phyloP scores from a whole-genome alignment of 805 yeast genomes.

The Starmerella sp. region DNA sequence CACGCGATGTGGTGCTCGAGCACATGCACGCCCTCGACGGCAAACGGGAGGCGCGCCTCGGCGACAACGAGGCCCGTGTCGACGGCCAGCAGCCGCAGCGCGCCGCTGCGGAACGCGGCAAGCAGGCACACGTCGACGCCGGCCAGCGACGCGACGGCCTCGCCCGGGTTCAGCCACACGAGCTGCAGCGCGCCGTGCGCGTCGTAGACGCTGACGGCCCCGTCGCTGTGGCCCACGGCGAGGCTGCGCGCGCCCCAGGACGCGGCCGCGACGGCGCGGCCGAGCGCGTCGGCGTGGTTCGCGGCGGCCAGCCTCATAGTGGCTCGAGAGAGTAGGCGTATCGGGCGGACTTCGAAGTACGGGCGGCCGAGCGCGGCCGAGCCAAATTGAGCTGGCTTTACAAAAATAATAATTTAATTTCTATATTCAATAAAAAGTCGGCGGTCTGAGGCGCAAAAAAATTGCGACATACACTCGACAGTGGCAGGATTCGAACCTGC shows the following conservation, averaged over 20 bases:
- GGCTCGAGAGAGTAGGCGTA: not conserved
- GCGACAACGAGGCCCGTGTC: not conserved
- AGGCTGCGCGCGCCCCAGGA: not conserved
- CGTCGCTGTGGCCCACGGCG: conserved; percentile 3
- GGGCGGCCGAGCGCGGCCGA: not conserved
- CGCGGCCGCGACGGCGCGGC: not conserved
- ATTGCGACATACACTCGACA: conserved; percentile 13
- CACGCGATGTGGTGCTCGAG: conserved; percentile 11
- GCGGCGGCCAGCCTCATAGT: conserved; percentile 1
- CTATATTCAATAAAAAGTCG: too few relatives aligned
- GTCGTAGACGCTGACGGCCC: not conserved
- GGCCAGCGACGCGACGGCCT: not conserved
- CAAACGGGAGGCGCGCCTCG: not conserved
- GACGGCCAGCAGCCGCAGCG: not conserved
- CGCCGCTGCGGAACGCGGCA: not conserved
- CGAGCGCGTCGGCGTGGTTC: not conserved
- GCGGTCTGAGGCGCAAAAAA: not conserved
- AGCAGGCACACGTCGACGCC: not conserved
- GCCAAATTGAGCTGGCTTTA: too few relatives aligned
- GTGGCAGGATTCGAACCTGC: conserved; percentile 25
- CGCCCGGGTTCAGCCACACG: conserved; percentile 4
- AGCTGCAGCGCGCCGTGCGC: not conserved
- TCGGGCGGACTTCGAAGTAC: not conserved
- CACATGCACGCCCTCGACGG: conserved; percentile 4
- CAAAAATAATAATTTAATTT: too few relatives aligned